phyloP scores from a whole-genome alignment of 2,329 filamentous ascomycete species.

The Cladorrhinum sp. region DNA sequence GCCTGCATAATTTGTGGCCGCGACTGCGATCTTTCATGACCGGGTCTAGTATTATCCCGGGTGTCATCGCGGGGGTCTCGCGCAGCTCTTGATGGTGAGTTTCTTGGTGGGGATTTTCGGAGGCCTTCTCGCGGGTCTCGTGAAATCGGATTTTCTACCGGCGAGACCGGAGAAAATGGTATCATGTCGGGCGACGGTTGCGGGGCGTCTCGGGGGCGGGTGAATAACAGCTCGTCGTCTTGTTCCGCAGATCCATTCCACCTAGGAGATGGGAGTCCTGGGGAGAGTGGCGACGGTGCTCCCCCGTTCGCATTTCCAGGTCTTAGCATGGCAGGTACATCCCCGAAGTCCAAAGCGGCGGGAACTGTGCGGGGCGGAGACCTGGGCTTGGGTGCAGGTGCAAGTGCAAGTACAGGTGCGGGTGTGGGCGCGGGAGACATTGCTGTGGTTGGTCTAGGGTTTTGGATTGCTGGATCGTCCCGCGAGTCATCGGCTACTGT shows the following conservation, averaged over 20 bases:
- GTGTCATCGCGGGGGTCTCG: not conserved
- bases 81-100: not conserved
- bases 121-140: not conserved
- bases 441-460: not conserved
- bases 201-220: not conserved
- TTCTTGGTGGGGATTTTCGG: not conserved
- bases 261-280: constrained; percentile 15
- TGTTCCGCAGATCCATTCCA: constrained; percentile 19
- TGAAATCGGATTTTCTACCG: not conserved
- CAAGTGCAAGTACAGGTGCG: not conserved
- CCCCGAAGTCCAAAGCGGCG: not conserved
- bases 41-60: not conserved
- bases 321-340: not conserved
- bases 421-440: not conserved
- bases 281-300: not conserved
- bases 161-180: not conserved
- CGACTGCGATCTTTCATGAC: not conserved
- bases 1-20: constrained; percentile 27
- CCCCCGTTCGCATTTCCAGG: not conserved
- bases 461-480: constrained; percentile 23
- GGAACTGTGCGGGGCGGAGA: not conserved
- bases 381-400: constrained; percentile 3
- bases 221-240: not conserved
- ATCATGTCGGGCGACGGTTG: not conserved
- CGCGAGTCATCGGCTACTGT: not conserved